phyloP scores from a whole-genome alignment of 169 alveolate genomes.

The Babesia microti region DNA sequence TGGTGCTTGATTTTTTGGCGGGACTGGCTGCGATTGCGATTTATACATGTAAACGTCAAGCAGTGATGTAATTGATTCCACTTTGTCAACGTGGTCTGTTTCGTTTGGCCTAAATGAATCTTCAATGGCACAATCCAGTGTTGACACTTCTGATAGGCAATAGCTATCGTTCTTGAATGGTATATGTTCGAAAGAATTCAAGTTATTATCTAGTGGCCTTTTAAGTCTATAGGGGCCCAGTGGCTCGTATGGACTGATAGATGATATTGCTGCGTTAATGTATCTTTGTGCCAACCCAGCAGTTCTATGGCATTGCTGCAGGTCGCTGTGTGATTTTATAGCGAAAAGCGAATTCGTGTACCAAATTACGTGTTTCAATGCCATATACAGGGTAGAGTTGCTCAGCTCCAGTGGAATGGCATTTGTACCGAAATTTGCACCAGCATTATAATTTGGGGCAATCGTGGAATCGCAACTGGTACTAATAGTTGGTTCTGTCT shows the following conservation, averaged over 20 bases:
- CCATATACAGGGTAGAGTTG: neutral
- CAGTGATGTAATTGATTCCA: too few species aligned
- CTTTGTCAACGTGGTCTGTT: too few species aligned
- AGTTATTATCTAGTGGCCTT: too few species aligned
- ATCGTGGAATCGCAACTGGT: neutral
- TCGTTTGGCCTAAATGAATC: too few species aligned
- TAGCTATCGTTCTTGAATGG: too few species aligned
- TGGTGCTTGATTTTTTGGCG: too few species aligned
- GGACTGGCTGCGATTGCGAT: too few species aligned
- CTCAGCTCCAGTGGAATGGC: neutral
- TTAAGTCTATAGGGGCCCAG: slow-evolving; percentile 7
- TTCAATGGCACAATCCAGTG: too few species aligned
- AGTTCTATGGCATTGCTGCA: slow-evolving; percentile 6
- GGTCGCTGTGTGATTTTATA: neutral
- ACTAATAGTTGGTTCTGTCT: neutral
- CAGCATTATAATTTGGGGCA: neutral
- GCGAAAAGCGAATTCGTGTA: slow-evolving; percentile 1
- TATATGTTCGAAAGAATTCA: too few species aligned
- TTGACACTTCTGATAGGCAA: too few species aligned
- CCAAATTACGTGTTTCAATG: too few species aligned
- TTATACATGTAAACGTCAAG: too few species aligned
- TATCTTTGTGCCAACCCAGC: slow-evolving; percentile 18
- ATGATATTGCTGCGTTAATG: slow-evolving; percentile 26
- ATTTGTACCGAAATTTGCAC: slow-evolving; percentile 1
- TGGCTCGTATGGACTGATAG: slow-evolving; percentile 14